Base-by-base conservation (phyloP, 2,329 filamentous ascomycete species). In the Trichoderma harzianum region DNA sequence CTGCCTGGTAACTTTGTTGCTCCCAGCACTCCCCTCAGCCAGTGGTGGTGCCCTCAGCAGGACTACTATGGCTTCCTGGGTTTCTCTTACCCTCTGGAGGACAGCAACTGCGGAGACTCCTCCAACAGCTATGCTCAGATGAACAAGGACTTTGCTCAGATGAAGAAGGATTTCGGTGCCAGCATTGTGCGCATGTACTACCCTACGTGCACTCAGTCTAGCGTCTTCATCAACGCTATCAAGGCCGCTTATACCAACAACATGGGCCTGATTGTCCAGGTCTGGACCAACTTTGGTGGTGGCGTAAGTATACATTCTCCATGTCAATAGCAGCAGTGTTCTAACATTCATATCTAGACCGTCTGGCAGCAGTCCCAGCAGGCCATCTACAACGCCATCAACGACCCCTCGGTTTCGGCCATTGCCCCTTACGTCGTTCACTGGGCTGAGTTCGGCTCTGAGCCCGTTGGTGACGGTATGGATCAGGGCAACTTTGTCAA, bases 381-480 rank as follows among this genome's bases (percentile, higher is more conserved):
- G 47, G 74, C 74, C 47, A 76, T 76, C 47, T 74, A 74, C 53
- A 58, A 75, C 24, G 73, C 72, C 34, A 53, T 76, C 28, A 71
- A 72, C 73, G 72, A 74, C 39, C 70, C 72, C 14, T 67, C 71
- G 18, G 73, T 74, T 26, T 55, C 72, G 21, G 58, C 69, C 7
- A 73, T 74, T 47, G 74, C 74, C 10, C 70, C 74, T 1, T 76
- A 76, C 12, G 73, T 76, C 47, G 74, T 75, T 6, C 74, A 76
- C 72, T 73, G 70, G 26, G 74, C 69, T 47, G 74, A 76, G 58
- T 76, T 75, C 21, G 74, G 74, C 51, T 75, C 74, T 11, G 74
- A 76, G 73, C 74, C 74, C 26, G 74, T 76, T 30, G 74, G 74
- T 12, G 74, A 76, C 47, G 74, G 74, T 26, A 76, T 76, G 74